phyloP scores from a whole-genome alignment of 208 protist genomes.

The Trypanosomatidae sp. region DNA sequence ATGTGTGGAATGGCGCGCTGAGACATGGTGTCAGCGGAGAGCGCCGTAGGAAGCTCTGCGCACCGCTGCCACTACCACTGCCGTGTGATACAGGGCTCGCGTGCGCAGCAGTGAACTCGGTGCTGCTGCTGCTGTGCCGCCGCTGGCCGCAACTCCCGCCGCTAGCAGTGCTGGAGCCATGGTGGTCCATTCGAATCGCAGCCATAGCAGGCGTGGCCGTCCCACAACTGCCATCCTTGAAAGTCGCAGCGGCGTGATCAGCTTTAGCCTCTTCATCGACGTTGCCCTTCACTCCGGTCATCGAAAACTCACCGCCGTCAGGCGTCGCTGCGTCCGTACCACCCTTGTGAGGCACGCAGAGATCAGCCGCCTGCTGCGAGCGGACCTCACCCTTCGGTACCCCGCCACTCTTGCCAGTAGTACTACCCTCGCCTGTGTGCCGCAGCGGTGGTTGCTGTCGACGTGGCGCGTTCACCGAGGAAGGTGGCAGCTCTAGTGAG shows the following conservation, averaged over 20 bases:
- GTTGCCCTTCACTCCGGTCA: neutral
- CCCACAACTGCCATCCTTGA: neutral
- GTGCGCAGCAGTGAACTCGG: conserved; percentile 5
- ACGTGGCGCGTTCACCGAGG: neutral
- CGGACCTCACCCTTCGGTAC: neutral
- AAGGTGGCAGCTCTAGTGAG: neutral
- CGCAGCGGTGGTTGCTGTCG: neutral
- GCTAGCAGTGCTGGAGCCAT: neutral
- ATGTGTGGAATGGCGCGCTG: conserved; percentile 20
- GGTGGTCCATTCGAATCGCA: neutral
- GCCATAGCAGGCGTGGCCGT: neutral
- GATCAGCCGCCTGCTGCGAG: neutral
- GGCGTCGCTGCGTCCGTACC: neutral
- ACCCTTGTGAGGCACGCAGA: neutral
- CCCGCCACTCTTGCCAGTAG: neutral
- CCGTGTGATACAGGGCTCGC: conserved; percentile 5
- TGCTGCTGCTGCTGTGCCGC: conserved; percentile 1
- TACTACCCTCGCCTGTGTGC: neutral
- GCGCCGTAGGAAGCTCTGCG: conserved; percentile 25
- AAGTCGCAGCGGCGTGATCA: neutral
- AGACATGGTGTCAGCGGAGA: conserved; percentile 24
- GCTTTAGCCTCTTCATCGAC: neutral
- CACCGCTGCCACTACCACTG: neutral
- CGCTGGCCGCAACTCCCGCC: conserved; percentile 7
- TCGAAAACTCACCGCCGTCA: neutral